These are phyloP conservation scores for Exophiala sideris DNA, from an alignment of 2,329 filamentous ascomycete species.

Conservation along the genomic window DNA sequence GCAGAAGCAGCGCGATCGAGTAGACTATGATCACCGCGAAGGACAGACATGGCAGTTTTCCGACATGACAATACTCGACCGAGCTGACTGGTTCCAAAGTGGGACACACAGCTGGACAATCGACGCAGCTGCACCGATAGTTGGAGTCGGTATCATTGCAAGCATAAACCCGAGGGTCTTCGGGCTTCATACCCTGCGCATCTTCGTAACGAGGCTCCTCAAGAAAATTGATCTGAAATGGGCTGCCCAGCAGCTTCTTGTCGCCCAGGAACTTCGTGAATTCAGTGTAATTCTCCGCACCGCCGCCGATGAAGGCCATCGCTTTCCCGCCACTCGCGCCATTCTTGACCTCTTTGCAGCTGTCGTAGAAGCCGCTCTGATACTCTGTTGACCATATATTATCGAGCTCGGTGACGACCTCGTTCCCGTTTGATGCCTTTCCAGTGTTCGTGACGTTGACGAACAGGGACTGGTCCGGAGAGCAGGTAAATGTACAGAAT, in stretches of 20 bases:
- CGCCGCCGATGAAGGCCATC: constrained; percentile 93
- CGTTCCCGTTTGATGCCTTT: constrained; percentile 51
- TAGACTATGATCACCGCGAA: constrained; percentile 90
- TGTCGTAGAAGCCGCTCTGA: constrained; percentile 85
- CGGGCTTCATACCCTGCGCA: constrained; percentile 63
- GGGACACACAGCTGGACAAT: constrained; percentile 83
- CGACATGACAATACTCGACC: constrained; percentile 72
- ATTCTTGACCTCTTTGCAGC: constrained; percentile 98
- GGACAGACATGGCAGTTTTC: constrained; percentile 84
- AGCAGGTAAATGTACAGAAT: constrained; percentile 98
- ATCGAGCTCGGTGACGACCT: constrained; percentile 81
- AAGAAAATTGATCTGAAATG: constrained; percentile 93
- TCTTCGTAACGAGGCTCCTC: constrained; percentile 58
- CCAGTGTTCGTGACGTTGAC: constrained; percentile 81
- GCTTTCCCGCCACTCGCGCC: constrained; percentile 89
- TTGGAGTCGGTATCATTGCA: constrained; percentile 86
- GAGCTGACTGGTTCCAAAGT: constrained; percentile 72
- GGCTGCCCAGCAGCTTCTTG: constrained; percentile 82
- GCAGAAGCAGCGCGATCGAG: constrained; percentile 65
- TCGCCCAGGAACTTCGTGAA: constrained; percentile 91
- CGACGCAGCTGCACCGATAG: constrained; percentile 89
- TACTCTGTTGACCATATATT: constrained; percentile 83
- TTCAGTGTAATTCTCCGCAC: constrained; percentile 81
- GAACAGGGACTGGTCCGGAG: constrained; percentile 91
- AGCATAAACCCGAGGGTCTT: constrained; percentile 70